These are phyloP conservation scores for Nothophoma quercina DNA, from an alignment of 2,329 filamentous ascomycete genomes.

Conservation along the genomic window DNA sequence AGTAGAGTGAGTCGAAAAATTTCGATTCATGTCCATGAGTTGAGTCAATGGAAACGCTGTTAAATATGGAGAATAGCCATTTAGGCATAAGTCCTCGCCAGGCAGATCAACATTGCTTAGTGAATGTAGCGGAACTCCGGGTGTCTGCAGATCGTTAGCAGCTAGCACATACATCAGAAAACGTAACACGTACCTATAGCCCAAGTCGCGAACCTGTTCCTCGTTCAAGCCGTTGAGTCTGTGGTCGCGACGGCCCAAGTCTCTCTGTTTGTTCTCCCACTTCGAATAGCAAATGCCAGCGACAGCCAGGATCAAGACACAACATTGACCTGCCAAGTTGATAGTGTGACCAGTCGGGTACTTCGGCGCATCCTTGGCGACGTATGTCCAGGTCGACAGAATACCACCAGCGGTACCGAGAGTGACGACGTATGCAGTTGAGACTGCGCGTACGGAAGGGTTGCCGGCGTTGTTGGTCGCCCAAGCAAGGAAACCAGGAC, in stretches of 20 bases:
- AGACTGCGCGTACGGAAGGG: slow-evolving; percentile 64
- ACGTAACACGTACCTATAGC: too few species aligned
- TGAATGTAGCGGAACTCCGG: slow-evolving; percentile 65
- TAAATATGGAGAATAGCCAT: slow-evolving; percentile 1
- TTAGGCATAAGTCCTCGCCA: neutral
- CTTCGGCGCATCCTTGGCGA: slow-evolving; percentile 63
- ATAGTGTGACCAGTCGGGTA: slow-evolving; percentile 77
- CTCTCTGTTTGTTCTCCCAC: slow-evolving; percentile 62
- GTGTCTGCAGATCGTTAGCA: too few species aligned
- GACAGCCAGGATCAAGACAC: slow-evolving; percentile 54
- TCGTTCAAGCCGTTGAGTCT: slow-evolving; percentile 59
- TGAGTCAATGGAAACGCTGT: slow-evolving; percentile 15
- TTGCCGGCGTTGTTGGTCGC: slow-evolving; percentile 66
- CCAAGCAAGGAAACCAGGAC: slow-evolving; percentile 66
- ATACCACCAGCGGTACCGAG: slow-evolving; percentile 68
- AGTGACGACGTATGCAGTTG: slow-evolving; percentile 70
- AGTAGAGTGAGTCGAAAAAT: neutral
- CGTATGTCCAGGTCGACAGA: slow-evolving; percentile 65
- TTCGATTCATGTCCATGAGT: slow-evolving; percentile 16
- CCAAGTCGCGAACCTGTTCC: slow-evolving; percentile 57
- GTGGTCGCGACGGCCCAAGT: slow-evolving; percentile 57
- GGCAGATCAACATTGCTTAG: slow-evolving; percentile 26
- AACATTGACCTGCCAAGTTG: slow-evolving; percentile 62
- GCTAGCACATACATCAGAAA: too few species aligned
- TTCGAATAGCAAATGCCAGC: slow-evolving; percentile 62